Percentiles rank a stretch among this genome's conserved stretches.
These are phyloP conservation scores for Solioccasus polychromus DNA, from an alignment of 768 basidiomycete genomes.

Conservation along the genomic window DNA sequence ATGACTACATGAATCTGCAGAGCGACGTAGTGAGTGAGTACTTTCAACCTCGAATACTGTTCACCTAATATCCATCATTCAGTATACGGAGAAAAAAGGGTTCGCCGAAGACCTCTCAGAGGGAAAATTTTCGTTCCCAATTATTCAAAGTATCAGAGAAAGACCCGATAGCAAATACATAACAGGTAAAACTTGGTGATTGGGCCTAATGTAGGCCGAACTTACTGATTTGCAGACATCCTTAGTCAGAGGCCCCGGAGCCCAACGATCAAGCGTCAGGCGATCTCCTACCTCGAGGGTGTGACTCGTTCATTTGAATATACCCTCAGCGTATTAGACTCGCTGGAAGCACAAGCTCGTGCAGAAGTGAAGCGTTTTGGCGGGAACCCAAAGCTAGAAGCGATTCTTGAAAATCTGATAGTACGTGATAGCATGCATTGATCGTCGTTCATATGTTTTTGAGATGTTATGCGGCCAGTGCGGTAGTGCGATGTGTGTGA, in stretches of 20 bases:
- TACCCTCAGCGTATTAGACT: constrained; percentile 65
- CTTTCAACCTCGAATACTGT: no score
- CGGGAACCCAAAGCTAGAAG: constrained; percentile 65
- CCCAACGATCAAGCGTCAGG: constrained; percentile 74
- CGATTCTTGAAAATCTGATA: constrained; percentile 52
- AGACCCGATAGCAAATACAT: constrained; percentile 76
- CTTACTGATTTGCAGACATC: constrained; percentile 53
- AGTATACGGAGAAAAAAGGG: constrained; percentile 85
- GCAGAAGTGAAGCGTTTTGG: constrained; percentile 72
- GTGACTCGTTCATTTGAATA: constrained; percentile 87
- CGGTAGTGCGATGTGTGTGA: background rate
- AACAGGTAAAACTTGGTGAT: constrained; percentile 61
- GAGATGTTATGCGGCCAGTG: background rate
- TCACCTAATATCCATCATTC: background rate
- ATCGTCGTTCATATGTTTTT: no score
- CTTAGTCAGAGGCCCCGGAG: constrained; percentile 85
- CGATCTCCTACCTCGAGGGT: constrained; percentile 73
- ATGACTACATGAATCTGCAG: constrained; percentile 46
- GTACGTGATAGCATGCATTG: constrained; percentile 3
- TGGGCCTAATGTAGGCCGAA: background rate
- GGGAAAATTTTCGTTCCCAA: constrained; percentile 96
- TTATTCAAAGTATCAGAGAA: constrained; percentile 87
- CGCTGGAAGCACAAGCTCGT: constrained; percentile 66
- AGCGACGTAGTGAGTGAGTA: constrained; percentile 21
- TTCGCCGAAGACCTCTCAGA: constrained; percentile 94